These are phyloP conservation scores for Microbotryum saponariae DNA, from an alignment of 1,284 basidiomycete genomes.

Conservation along the genomic window DNA sequence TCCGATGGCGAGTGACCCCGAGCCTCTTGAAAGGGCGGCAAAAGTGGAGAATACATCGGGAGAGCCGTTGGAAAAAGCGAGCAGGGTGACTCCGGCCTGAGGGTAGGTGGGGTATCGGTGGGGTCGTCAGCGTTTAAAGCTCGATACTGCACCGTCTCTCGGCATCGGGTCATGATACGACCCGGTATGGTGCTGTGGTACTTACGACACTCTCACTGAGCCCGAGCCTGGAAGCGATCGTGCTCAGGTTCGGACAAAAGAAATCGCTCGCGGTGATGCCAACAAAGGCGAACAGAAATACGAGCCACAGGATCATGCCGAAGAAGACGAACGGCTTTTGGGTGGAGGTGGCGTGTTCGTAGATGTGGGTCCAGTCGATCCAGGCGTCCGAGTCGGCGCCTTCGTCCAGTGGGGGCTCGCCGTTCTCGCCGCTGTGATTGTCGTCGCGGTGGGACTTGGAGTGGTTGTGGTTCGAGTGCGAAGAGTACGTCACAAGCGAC, in stretches of 20 bases:
- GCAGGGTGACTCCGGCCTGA: conserved; percentile 71
- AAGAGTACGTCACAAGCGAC: no score
- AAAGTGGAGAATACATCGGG: conserved; percentile 93
- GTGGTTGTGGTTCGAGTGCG: no score
- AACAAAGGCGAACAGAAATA: conserved; percentile 72
- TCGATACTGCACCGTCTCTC: no score
- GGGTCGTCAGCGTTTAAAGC: no score
- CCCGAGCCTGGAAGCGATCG: conserved; percentile 70
- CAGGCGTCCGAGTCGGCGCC: conserved; percentile 10
- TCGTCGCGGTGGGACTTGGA: no score
- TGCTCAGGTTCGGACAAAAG: conserved; percentile 83
- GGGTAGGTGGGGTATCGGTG: neutral
- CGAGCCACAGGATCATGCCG: conserved; percentile 62
- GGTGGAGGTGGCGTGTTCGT: neutral
- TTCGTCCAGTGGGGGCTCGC: neutral
- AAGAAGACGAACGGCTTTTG: conserved; percentile 54
- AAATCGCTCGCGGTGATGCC: conserved; percentile 91
- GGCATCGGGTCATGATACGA: neutral
- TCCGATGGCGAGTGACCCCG: conserved; percentile 84
- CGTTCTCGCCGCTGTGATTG: no score
- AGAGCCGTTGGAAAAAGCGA: conserved; percentile 88
- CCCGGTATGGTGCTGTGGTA: neutral
- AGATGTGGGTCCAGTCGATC: conserved; percentile 23
- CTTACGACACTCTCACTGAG: conserved; percentile 71
- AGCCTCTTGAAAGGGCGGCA: conserved; percentile 76